Evolutionary conservation across 768 basidiomycete species (phyloP).

Genomic region (Pleurotus tuber-regium): DNA sequence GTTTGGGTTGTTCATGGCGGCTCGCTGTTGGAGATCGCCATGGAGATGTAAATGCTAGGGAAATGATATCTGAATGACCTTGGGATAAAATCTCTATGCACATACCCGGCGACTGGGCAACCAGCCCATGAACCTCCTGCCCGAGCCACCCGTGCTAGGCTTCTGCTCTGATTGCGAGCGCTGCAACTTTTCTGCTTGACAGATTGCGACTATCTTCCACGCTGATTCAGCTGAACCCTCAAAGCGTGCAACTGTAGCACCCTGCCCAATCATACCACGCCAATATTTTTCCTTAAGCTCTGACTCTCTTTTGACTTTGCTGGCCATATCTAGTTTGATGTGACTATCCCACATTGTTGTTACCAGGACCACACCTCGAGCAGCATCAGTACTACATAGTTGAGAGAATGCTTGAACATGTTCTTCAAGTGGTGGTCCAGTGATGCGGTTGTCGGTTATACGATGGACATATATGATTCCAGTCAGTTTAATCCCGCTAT

Average conservation of each 20-base stretch:
- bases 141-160: too few relatives aligned
- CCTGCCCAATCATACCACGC: slow-evolving; percentile 23
- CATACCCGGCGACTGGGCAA: too few relatives aligned
- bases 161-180: too few relatives aligned
- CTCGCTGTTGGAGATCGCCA: too few relatives aligned
- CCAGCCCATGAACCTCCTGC: too few relatives aligned
- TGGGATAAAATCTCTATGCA: too few relatives aligned
- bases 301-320: not conserved
- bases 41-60: too few relatives aligned
- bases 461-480: slow-evolving; percentile 20
- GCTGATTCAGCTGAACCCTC: slow-evolving; percentile 20
- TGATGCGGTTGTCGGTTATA: slow-evolving; percentile 15
- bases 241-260: slow-evolving; percentile 25
- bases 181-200: too few relatives aligned
- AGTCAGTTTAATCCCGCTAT: slow-evolving; percentile 8
- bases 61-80: too few relatives aligned
- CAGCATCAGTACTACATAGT: slow-evolving; percentile 42
- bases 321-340: too few relatives aligned
- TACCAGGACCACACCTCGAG: slow-evolving; percentile 42
- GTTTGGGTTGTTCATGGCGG: too few relatives aligned
- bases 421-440: slow-evolving; percentile 2
- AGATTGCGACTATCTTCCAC: slow-evolving; percentile 25
- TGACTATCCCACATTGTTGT: slow-evolving; percentile 52
- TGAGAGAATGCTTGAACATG: too few relatives aligned
- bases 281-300: slow-evolving; percentile 23